Evolutionary conservation across 495 filamentous ascomycete genomes (phyloP).

Genomic region (Xylaria castorea): DNA sequence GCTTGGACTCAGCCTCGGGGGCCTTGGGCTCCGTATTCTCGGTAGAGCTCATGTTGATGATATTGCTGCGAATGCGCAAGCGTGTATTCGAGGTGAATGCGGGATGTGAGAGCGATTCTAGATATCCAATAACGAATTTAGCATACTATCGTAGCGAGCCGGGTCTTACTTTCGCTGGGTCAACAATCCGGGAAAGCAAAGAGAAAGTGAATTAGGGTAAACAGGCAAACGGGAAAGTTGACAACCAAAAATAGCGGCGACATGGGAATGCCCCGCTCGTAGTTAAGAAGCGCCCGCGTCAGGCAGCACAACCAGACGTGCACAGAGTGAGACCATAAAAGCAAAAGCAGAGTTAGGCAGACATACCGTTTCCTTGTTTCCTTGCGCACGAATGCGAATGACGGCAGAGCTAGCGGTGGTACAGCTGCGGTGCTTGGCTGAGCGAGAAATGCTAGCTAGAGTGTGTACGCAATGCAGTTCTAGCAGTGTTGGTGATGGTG

Average conservation of each 20-base stretch:
- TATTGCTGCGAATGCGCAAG: slow-evolving; percentile 3
- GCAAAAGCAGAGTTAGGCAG: slow-evolving; percentile 20
- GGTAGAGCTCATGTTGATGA: slow-evolving; percentile 48
- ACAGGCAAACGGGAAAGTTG: not conserved
- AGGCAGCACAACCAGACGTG: slow-evolving; percentile 15
- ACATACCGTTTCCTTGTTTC: slow-evolving; percentile 23
- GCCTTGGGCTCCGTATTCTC: slow-evolving; percentile 52
- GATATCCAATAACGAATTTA: slow-evolving; percentile 6
- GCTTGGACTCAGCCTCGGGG: slow-evolving; percentile 45
- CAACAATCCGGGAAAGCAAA: not conserved
- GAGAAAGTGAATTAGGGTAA: not conserved
- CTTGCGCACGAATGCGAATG: slow-evolving; percentile 3
- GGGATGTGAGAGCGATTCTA: not conserved
- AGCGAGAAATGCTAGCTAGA: slow-evolving; percentile 12
- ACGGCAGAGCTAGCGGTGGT: not conserved
- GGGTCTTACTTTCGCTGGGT: not conserved
- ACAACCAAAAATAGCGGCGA: not conserved
- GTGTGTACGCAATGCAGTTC: slow-evolving; percentile 21
- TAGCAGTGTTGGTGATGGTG: not conserved
- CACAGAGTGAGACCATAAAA: not conserved
- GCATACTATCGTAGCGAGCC: not conserved
- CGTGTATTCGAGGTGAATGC: not conserved
- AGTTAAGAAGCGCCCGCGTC: not conserved
- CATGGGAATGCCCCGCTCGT: slow-evolving; percentile 16
- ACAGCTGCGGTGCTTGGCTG: slow-evolving; percentile 16